Conservation (phyloP, 2,329 filamentous ascomycete species). For the Neophaeococcomyces aloes region DNA sequence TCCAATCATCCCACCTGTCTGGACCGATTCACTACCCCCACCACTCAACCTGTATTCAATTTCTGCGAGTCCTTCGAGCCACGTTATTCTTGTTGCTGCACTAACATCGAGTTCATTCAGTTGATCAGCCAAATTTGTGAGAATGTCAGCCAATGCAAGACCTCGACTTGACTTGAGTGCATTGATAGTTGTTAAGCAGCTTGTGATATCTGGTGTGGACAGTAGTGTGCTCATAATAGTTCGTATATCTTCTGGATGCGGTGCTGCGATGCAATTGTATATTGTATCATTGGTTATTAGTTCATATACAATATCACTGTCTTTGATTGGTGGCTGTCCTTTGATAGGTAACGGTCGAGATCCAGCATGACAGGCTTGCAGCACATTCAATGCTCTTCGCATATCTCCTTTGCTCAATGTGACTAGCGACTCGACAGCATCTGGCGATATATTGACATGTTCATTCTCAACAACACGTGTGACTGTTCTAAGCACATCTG, state of each 20-base stretch:
- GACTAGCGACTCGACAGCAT: conserved; percentile 75
- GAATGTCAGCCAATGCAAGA: conserved; percentile 83
- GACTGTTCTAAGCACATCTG: conserved; percentile 72
- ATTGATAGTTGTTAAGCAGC: conserved; percentile 79
- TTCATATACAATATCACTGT: conserved; percentile 62
- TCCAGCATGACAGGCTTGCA: conserved; percentile 93
- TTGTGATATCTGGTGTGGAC: conserved; percentile 74
- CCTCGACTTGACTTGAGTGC: conserved; percentile 76
- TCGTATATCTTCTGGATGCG: conserved; percentile 77
- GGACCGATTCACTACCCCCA: conserved; percentile 74
- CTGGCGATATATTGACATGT: conserved; percentile 66
- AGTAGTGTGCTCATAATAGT: conserved; percentile 77
- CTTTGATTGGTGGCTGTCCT: conserved; percentile 33
- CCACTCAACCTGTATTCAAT: conserved; percentile 86
- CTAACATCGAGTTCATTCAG: conserved; percentile 72
- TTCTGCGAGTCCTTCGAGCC: conserved; percentile 83
- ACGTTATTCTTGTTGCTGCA: conserved; percentile 75
- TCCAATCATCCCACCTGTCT: conserved; percentile 87
- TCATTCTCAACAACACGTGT: conserved; percentile 86
- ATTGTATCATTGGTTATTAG: conserved; percentile 85
- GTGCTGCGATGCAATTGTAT: conserved; percentile 94
- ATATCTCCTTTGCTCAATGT: conserved; percentile 89
- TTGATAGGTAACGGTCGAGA: conserved; percentile 50
- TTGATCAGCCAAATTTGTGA: conserved; percentile 76
- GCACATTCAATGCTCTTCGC: conserved; percentile 84